Base-by-base conservation (phyloP, 805 yeast species). In the Huiozyma naganishii region DNA sequence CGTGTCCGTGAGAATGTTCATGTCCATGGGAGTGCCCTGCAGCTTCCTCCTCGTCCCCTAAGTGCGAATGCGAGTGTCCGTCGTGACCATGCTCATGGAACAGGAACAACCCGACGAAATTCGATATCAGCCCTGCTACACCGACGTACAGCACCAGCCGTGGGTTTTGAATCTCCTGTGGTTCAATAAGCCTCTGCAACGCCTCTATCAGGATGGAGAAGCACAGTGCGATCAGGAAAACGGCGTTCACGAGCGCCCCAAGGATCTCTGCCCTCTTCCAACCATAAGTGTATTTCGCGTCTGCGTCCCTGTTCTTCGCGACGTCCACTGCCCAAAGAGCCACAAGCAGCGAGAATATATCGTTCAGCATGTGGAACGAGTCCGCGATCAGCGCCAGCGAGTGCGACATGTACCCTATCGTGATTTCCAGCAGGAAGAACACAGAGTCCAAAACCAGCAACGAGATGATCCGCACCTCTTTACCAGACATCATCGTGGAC, bases 261-360 rank as follows among this genome's bases (percentile, higher is more conserved):
- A 90, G 71, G 42, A 90, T 89, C 64, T 90, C 98, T 5, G 97
- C 97, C 52, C 98, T 74, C 63, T 90, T 95, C 95, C 97, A 87
- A 12, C 98, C 98, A 57, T 92, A 90, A 2, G 97, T 92, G 67
- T 85, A 90, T 45, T 80, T 80, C 3, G 92, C 81, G 60, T 87
- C 92, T 1, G 95, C 92, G 29, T 79, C 77, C 55, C 79, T 76
- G 35, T 77, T 77, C 53, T 83, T 83, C 42, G 96, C 88, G 9
- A 88, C 95, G 48, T 76, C 76, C 17, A 92, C 97, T 0, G 98
- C 98, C 97, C 97, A 90, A 30, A 89, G 68, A 0, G 98, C 98
- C 41, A 90, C 88, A 13, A 89, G 50, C 32, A 90, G 70, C 1
- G 97, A 87, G 46, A 90, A 79, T 44, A 90, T 85, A 65, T 90